These are phyloP conservation scores for Fraxinus xanthoxyloides DNA, from an alignment of 305 asterid species.

Conservation along the genomic window DNA sequence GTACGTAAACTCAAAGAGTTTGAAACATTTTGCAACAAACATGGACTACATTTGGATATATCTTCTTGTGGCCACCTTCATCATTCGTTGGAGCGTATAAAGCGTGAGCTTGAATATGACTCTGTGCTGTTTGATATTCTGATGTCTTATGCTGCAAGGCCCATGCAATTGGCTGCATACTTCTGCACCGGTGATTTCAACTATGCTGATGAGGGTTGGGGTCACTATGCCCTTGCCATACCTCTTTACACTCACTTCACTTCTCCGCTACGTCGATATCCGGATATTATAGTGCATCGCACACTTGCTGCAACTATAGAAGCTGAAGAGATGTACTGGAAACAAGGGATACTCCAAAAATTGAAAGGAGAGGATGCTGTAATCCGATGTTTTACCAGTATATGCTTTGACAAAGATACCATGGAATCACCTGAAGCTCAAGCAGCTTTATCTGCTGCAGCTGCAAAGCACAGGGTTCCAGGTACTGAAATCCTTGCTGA, in stretches of 20 bases:
- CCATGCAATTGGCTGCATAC: slow-evolving; percentile 84
- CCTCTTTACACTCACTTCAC: slow-evolving; percentile 94
- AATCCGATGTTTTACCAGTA: slow-evolving; percentile 57
- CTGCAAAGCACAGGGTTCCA: slow-evolving; percentile 48
- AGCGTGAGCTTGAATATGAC: slow-evolving; percentile 54
- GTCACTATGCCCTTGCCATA: slow-evolving; percentile 78
- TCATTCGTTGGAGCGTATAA: slow-evolving; percentile 56
- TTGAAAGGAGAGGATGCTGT: slow-evolving; percentile 22
- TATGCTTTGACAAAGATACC: slow-evolving; percentile 39
- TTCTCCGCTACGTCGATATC: slow-evolving; percentile 84
- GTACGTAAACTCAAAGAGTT: slow-evolving; percentile 61
- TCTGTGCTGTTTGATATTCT: slow-evolving; percentile 58
- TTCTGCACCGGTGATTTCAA: slow-evolving; percentile 72
- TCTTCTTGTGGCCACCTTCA: slow-evolving; percentile 66
- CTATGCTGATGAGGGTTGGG: slow-evolving; percentile 37
- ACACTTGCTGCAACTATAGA: slow-evolving; percentile 77
- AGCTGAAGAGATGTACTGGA: slow-evolving; percentile 65
- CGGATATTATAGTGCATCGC: slow-evolving; percentile 91
- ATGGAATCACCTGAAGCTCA: slow-evolving; percentile 57
- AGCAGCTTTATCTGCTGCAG: slow-evolving; percentile 56
- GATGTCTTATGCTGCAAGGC: slow-evolving; percentile 80
- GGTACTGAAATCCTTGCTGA: slow-evolving; percentile 45
- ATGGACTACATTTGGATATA: slow-evolving; percentile 57
- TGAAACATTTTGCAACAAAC: slow-evolving; percentile 69
- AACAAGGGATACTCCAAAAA: slow-evolving; percentile 28